These are phyloP conservation scores for Rhodotorula sp. DNA, from an alignment of 1,284 basidiomycete genomes.

Conservation along the genomic window DNA sequence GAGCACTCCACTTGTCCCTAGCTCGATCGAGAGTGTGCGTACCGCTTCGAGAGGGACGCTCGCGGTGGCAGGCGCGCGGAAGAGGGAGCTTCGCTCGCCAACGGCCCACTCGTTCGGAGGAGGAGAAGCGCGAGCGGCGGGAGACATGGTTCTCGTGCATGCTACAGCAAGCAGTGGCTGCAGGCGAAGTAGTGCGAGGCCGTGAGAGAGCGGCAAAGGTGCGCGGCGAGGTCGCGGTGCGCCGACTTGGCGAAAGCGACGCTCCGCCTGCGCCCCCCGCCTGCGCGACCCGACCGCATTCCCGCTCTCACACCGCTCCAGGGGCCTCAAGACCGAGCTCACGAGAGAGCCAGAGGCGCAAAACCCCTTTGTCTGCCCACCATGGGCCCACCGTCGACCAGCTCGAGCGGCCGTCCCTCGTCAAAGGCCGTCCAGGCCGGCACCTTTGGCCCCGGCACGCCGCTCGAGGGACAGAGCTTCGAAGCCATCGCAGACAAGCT, in stretches of 20 bases:
- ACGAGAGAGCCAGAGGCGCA: neutral
- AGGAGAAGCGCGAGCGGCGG: too few relatives aligned
- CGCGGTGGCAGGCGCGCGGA: too few relatives aligned
- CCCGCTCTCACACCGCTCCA: neutral
- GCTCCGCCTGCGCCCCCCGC: neutral
- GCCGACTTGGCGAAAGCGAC: neutral
- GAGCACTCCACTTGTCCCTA: too few relatives aligned
- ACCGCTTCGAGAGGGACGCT: too few relatives aligned
- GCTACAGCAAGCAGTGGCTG: too few relatives aligned
- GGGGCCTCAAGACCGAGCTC: neutral
- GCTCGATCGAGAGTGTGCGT: too few relatives aligned
- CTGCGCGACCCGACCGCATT: neutral
- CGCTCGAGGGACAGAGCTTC: slow-evolving; percentile 29
- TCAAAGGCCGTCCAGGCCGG: slow-evolving; percentile 10
- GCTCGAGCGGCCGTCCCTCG: slow-evolving; percentile 14
- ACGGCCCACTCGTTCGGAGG: too few relatives aligned
- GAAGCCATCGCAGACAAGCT: slow-evolving; percentile 31
- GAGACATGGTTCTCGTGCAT: too few relatives aligned
- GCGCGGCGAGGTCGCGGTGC: neutral
- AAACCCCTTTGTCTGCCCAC: neutral
- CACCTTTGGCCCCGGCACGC: slow-evolving; percentile 25
- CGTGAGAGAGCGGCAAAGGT: neutral
- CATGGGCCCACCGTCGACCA: slow-evolving; percentile 25
- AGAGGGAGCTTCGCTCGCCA: too few relatives aligned
- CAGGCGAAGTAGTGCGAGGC: too few relatives aligned